Evolutionary conservation across 106 monocot species (phyloP), one percentile per base, ranked within the genome.

Genomic region (Dactylorhiza incarnata): DNA sequence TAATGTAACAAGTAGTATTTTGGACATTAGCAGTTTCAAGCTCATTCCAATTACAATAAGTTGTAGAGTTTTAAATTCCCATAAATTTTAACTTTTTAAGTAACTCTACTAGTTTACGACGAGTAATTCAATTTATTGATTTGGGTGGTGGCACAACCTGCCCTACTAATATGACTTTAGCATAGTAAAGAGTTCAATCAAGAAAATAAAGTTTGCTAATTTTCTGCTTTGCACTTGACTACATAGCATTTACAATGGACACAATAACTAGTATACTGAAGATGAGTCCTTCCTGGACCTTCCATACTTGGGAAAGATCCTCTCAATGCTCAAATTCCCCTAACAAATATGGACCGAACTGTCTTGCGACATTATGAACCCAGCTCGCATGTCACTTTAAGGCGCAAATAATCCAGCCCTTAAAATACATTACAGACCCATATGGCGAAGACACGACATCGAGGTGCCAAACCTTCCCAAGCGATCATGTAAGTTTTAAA

Each of bases 361-460:
- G 7, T 69, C 68, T 69, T 37, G 14, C 17, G 24, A 69, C 43
- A 37, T 69, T 69, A 6, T 69, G 12, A 69, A 43, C 68, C 13
- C 68, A 23, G 22, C 68, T 69, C 0, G 43, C 17, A 13, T 69
- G 43, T 37, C 1, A 10, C 22, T 14, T 14, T 12, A 69, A 69
- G 6, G 68, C 10, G 68, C 25, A 23, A 69, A 68, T 5, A 24
- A 69, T 5, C 17, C 17, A 22, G 2, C 20, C 68, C 6, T 69
- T 23, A 37, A 37, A 69, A 69, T 13, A 81, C 75, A 52, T 46
- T 77, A 77, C 68, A 81, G 52, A 51, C 66, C 81, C 66, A 76
- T 54, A 76, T 81, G 81, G 54, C 46, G 68, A 81, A 76, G 70
- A 58, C 81, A 37, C 43, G 56, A 75, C 75, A 75, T 81, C 56